Evolutionary conservation across 2,329 filamentous ascomycete species (phyloP).

Genomic region (Ophiostoma triangulosporum): DNA sequence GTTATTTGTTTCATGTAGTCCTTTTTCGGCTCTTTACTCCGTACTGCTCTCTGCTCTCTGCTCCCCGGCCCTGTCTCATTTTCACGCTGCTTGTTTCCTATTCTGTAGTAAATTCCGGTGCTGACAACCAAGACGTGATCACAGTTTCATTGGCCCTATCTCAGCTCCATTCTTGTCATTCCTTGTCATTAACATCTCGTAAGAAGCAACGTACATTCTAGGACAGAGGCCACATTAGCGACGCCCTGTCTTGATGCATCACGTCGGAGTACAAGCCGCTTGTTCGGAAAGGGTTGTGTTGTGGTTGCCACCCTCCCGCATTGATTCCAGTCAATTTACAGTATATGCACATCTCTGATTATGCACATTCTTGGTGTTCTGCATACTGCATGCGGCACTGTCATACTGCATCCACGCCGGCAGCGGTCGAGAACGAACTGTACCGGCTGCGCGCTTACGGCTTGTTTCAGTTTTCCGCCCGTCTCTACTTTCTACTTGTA

Average conservation of each 20-base stretch:
- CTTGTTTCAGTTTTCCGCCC: slow-evolving; percentile 7
- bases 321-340: no score
- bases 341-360: not conserved
- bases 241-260: not conserved
- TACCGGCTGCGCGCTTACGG: slow-evolving; percentile 13
- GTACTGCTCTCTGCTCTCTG: not conserved
- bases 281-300: no score
- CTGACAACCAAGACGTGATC: not conserved
- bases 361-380: not conserved
- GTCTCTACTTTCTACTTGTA: no score
- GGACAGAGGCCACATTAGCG: not conserved
- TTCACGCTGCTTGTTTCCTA: not conserved
- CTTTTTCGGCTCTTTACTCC: not conserved
- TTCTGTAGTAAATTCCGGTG: not conserved
- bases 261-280: not conserved
- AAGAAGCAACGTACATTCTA: no score
- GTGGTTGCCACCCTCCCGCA: no score
- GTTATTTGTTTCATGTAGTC: not conserved
- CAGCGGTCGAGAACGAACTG: not conserved
- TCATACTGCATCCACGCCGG: no score
- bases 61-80: not conserved
- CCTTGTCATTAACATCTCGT: no score
- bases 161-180: no score
- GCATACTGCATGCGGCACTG: not conserved
- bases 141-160: not conserved